Conservation (phyloP, 495 filamentous ascomycete species). For the Daldinia childiae region DNA sequence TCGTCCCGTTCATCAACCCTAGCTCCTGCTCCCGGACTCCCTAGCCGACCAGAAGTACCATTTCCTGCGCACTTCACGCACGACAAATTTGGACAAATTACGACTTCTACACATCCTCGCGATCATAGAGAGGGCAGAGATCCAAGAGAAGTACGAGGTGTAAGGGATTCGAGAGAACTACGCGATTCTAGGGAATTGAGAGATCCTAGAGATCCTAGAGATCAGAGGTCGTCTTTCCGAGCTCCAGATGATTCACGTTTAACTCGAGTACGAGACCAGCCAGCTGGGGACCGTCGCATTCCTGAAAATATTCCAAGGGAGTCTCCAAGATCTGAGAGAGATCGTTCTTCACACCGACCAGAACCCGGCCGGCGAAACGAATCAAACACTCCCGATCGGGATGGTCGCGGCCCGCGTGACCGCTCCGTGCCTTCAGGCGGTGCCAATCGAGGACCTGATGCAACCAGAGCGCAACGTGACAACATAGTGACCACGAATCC, state of each 20-base stretch:
- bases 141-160: slow-evolving; percentile 46
- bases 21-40: slow-evolving; percentile 53
- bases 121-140: slow-evolving; percentile 51
- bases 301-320: slow-evolving; percentile 42
- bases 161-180: slow-evolving; percentile 44
- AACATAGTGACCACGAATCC: slow-evolving; percentile 39
- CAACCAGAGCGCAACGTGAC: slow-evolving; percentile 47
- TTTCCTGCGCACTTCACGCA: slow-evolving; percentile 50
- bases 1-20: slow-evolving; percentile 50
- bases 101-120: slow-evolving; percentile 47
- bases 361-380: slow-evolving; percentile 50
- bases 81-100: slow-evolving; percentile 52
- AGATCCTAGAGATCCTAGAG: slow-evolving; percentile 49
- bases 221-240: slow-evolving; percentile 48
- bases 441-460: slow-evolving; percentile 46
- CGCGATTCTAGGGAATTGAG: slow-evolving; percentile 52
- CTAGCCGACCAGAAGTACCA: slow-evolving; percentile 57
- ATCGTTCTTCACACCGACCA: slow-evolving; percentile 44
- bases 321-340: slow-evolving; percentile 45
- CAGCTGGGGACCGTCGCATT: slow-evolving; percentile 42
- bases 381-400: slow-evolving; percentile 50
- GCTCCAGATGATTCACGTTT: slow-evolving; percentile 48
- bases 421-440: slow-evolving; percentile 34
- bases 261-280: slow-evolving; percentile 40
- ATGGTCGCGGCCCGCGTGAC: slow-evolving; percentile 50